Conservation (phyloP, 2,329 filamentous ascomycete species). For the Onygena corvina region DNA sequence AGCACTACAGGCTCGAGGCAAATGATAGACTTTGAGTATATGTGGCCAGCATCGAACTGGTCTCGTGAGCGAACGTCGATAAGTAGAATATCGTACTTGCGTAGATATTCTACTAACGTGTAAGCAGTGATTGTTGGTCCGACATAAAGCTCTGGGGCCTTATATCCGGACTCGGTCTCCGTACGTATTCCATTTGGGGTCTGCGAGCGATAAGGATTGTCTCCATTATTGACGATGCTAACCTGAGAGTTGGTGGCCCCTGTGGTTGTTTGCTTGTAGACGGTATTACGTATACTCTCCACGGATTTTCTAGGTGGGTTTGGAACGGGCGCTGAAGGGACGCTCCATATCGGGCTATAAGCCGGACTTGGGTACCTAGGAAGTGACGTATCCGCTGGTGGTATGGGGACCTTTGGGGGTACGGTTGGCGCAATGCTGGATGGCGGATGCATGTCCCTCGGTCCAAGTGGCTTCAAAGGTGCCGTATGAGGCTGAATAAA, state of each 20-base stretch:
- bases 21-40: constrained; percentile 69
- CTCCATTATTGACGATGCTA: constrained; percentile 28
- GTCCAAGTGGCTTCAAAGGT: constrained; percentile 28
- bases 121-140: constrained; percentile 54
- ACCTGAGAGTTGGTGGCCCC: constrained; percentile 19
- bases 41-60: constrained; percentile 78
- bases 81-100: constrained; percentile 55
- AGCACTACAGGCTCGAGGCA: constrained; percentile 78
- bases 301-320: constrained; percentile 32
- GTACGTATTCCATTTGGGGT: constrained; percentile 34
- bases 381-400: constrained; percentile 27
- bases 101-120: constrained; percentile 59
- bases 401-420: constrained; percentile 34
- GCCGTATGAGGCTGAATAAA: constrained; percentile 16
- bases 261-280: constrained; percentile 9
- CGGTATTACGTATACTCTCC: constrained; percentile 29
- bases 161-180: constrained; percentile 30
- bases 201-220: constrained; percentile 34
- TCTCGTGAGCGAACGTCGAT: constrained; percentile 75
- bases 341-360: constrained; percentile 36
- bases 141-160: constrained; percentile 40
- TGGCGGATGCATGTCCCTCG: constrained; percentile 33
- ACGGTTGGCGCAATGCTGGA: constrained; percentile 23
- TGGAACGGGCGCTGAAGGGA: constrained; percentile 28
- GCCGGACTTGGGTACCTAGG: constrained; percentile 39